Base-by-base conservation (phyloP, 2,329 filamentous ascomycete genomes). In the Teratosphaeria viscida region DNA sequence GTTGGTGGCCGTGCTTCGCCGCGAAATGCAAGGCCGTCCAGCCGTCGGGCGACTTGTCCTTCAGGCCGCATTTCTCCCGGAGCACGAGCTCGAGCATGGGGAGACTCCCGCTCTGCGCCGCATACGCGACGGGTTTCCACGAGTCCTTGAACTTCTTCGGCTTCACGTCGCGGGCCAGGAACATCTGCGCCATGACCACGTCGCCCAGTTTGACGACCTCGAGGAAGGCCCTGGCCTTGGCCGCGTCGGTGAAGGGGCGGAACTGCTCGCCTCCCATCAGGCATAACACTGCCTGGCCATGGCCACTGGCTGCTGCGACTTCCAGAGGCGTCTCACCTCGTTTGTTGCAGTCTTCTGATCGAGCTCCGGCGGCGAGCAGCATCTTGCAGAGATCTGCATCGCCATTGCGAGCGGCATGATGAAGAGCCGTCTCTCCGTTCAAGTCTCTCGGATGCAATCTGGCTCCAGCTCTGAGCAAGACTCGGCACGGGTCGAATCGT, bases 81-180 rank as follows among this genome's bases (percentile, higher is more conserved):
- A 65, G 52, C 35, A 65, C 34, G 1, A 64, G 43, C 19, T 65
- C 60, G 2, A 66, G 34, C 64, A 66, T 66, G 10, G 60, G 64
- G 2, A 64, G 35, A 35, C 60, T 65, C 23, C 64, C 64, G n/a
- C 63, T 64, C 53, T 62, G 58, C n/a, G 64, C 63, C 12, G 64
- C 64, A 32, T 59, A 62, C 2, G 57, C 54, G 1, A 54, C 37
- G n/a, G 59, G 54, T 55, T 62, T 62, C 61, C 62, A 64, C 8
- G 64, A 56, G 11, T 66, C 63, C 54, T 65, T 66, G 27, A 66
- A 54, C 60, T 61, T 65, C 59, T 62, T 64, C n/a, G 61, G 60
- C 47, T 63, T 61, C 2, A 66, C 60, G 23, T 60, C 59, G 23
- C 57, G 57, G 35, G 55, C 55, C 16, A 66, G 53, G 34, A 66